Evolutionary conservation across 1,139 yeast genomes (phyloP).

Genomic region (Pichia sp.): DNA sequence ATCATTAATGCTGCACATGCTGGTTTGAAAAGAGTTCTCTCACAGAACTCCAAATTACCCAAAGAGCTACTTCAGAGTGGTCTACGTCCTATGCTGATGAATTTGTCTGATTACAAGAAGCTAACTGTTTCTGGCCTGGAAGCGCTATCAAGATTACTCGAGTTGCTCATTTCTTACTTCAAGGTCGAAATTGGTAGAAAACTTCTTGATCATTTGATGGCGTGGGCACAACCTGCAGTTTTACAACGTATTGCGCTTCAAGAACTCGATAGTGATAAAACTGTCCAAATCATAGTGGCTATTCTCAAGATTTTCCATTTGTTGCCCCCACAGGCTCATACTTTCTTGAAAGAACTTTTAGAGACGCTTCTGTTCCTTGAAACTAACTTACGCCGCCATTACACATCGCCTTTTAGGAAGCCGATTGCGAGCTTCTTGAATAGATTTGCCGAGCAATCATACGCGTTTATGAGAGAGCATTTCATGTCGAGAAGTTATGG

Average conservation of each 20-base stretch:
- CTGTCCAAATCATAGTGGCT: constrained; percentile 82
- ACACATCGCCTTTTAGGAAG: constrained; percentile 82
- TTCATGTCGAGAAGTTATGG: constrained; percentile 67
- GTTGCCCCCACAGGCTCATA: constrained; percentile 85
- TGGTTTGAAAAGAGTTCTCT: constrained; percentile 76
- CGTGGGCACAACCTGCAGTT: constrained; percentile 89
- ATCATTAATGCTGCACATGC: constrained; percentile 91
- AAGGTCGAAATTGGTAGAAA: constrained; percentile 96
- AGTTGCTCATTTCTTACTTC: constrained; percentile 83
- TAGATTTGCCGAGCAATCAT: constrained; percentile 71
- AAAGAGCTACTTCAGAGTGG: constrained; percentile 92
- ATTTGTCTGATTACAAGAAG: constrained; percentile 86
- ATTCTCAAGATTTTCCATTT: constrained; percentile 88
- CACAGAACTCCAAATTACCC: constrained; percentile 84
- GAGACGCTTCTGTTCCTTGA: constrained; percentile 73
- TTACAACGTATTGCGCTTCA: constrained; percentile 65
- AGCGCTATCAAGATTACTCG: constrained; percentile 81
- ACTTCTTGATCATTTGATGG: constrained; percentile 84
- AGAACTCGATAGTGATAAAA: constrained; percentile 71
- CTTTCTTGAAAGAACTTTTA: constrained; percentile 83
- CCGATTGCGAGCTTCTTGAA: constrained; percentile 87
- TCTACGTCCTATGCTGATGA: constrained; percentile 90
- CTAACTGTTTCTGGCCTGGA: constrained; percentile 86
- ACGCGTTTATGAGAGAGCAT: constrained; percentile 62
- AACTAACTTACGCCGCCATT: constrained; percentile 76